Base-by-base conservation (phyloP, 2,329 filamentous ascomycete genomes). In the Pyricularia grisea region DNA sequence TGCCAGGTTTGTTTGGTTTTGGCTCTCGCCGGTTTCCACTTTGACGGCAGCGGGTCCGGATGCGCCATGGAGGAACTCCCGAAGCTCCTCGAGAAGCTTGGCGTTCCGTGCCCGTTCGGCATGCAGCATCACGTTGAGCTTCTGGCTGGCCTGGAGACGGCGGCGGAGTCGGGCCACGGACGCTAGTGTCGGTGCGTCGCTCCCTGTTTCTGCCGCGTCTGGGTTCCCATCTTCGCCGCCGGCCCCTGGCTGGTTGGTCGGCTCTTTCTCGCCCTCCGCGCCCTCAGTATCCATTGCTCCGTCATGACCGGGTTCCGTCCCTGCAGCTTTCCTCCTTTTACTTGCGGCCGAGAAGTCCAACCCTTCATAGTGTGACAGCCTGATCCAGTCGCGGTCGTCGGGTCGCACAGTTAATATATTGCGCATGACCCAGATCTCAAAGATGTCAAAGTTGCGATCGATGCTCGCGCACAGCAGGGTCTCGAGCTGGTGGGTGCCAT, bases 341-440 rank as follows among this genome's bases (percentile, higher is more conserved):
- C 23, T 66, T 68, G 58, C 67, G 31, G 67, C 33, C 33, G 75
- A 73, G 64, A 88, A 83, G 70, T 86, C 84, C 25, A 88, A 76
- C 0, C 83, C 92, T 77, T 93, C 88, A 80, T 99, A 97, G 82
- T 98, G 94, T 66, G 87, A 87, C 72, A 99, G 82, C 68, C 90
- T 84, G 72, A 98, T 89, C 88, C 91, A 97, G 70, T 87, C 86
- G 74, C 91, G 82, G 71, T 94, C 91, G 31, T 89, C 87, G 66
- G 87, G 87, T 50, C 78, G 77, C 58, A 94, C 87, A 60, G 87
- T 90, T 72, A 95, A 80, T 73, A 94, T 91, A 76, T 97, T 97
- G 72, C 93, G 85, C 82, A 99, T 84, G 67, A 93, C 90, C 81
- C 94, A 97, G 69, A 99, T 91, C 81, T 95, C 92, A 74, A 94